Base-by-base conservation (phyloP, 352 stramenopile genomes). In the Nothophytophthora sp. region DNA sequence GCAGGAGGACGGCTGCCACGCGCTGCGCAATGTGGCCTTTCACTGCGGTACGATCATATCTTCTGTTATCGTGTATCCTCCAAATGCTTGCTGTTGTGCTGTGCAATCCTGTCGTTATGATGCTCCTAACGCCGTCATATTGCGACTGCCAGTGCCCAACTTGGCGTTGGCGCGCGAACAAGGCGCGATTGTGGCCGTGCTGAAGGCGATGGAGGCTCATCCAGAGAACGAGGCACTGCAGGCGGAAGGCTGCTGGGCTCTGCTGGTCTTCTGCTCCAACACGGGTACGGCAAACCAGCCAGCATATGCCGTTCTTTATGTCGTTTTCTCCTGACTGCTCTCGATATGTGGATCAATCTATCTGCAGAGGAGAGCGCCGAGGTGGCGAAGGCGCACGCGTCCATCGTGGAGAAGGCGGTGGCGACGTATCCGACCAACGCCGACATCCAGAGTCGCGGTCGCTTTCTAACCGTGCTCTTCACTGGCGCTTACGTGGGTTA, bases 251-350 rank as follows among this genome's bases (percentile, higher is more conserved):
- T 87, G 65, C 27, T 92, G 81, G 79, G 76, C 81, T 1, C 63
- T 92, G 29, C 62, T 92, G 11, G 81, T 92, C 38, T 92, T 87
- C 46, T 92, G 81, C 66, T 78, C 81, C 11, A 92, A 92, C 50
- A 79, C 86, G 46, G 76, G 78, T 85, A 51, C 22, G 62, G 39
- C 2, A 41, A n/a, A n/a, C 28, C n/a, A n/a, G 18, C 19, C 32
- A 20, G 18, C 5, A 22, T 34, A 16, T 23, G 30, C 6, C n/a
- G n/a, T n/a, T n/a, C n/a, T n/a, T n/a, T n/a, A n/a, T n/a, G n/a
- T n/a, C n/a, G n/a, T n/a, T n/a, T n/a, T n/a, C n/a, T n/a, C n/a
- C n/a, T n/a, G n/a, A n/a, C n/a, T n/a, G n/a, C n/a, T n/a, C n/a
- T n/a, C n/a, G 18, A 34, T 15, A 49, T 16, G 11, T 34, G 20